Conservation (phyloP, 2,329 filamentous ascomycete genomes). For the Alternaria metachromatica region DNA sequence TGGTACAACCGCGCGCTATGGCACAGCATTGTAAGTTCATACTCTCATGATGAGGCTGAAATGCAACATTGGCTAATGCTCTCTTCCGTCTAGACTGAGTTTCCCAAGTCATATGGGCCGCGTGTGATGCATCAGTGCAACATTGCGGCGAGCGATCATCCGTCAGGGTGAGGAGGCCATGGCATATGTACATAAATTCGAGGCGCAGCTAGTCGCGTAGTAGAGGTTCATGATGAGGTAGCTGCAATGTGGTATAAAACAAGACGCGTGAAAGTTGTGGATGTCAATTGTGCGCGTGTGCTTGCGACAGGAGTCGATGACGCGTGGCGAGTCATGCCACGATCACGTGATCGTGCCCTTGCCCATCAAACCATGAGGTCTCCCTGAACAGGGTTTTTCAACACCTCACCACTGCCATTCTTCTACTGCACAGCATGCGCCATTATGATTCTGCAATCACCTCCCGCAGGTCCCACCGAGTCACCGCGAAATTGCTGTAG, state of each 20-base stretch:
- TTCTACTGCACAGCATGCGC: background rate
- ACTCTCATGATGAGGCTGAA: background rate
- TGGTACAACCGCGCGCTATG: conserved; percentile 21
- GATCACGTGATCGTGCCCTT: fast-evolving
- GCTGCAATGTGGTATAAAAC: background rate
- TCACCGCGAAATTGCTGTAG: background rate
- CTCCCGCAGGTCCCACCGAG: background rate
- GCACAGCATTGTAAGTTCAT: conserved; percentile 23
- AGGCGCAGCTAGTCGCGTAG: background rate
- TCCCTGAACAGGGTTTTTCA: fast-evolving
- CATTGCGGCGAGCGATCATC: conserved; percentile 18
- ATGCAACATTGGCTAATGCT: background rate
- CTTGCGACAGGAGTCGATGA: background rate
- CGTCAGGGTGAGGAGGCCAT: background rate
- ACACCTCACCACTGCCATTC: background rate
- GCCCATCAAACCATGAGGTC: background rate
- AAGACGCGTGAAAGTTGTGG: background rate
- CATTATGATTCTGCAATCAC: background rate
- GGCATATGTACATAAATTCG: fast-evolving
- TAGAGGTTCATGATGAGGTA: background rate
- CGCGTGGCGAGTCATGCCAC: background rate
- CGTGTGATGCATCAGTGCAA: conserved; percentile 21
- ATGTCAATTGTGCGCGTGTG: background rate
- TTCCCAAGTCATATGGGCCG: conserved; percentile 16
- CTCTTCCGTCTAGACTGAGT: conserved; percentile 3